Conservation (phyloP, 495 filamentous ascomycete species). For the Aspergillus asperescens region DNA sequence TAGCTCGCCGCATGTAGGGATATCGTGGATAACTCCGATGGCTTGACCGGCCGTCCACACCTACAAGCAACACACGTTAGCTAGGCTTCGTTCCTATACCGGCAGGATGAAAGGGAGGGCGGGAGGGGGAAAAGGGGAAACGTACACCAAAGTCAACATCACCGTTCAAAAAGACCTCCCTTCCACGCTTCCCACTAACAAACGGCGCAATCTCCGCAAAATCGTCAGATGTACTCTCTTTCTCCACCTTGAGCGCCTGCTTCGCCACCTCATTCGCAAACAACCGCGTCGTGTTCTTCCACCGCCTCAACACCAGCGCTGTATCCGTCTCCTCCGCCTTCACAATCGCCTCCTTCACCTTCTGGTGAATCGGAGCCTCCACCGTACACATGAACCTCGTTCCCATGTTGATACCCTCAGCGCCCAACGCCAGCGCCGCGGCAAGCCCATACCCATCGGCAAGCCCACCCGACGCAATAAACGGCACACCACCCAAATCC, state of each 20-base stretch:
- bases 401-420: slow-evolving; percentile 93
- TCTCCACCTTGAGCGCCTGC: slow-evolving; percentile 76
- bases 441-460: slow-evolving; percentile 92
- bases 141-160: slow-evolving; percentile 86
- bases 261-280: slow-evolving; percentile 84
- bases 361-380: slow-evolving; percentile 86
- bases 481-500: slow-evolving; percentile 72
- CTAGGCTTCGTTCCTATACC: background rate
- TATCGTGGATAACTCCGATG: slow-evolving; percentile 64
- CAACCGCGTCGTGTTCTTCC: slow-evolving; percentile 87
- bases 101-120: background rate
- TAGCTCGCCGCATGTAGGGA: slow-evolving; percentile 57
- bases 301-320: slow-evolving; percentile 77
- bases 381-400: slow-evolving; percentile 92
- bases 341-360: slow-evolving; percentile 91
- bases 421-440: slow-evolving; percentile 84
- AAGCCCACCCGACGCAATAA: slow-evolving; percentile 94
- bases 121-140: slow-evolving; percentile 17
- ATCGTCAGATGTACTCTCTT: slow-evolving; percentile 77
- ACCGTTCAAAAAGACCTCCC: slow-evolving; percentile 87
- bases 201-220: slow-evolving; percentile 87
- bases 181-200: slow-evolving; percentile 87
- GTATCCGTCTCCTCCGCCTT: slow-evolving; percentile 86
- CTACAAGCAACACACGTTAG: slow-evolving; percentile 28
- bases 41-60: slow-evolving; percentile 70